A percentile compares a stretch with the other conserved stretches of the same genome.
Evolutionary conservation across 306 rosid species (phyloP).

Genomic region (Phaseolus lunatus): DNA sequence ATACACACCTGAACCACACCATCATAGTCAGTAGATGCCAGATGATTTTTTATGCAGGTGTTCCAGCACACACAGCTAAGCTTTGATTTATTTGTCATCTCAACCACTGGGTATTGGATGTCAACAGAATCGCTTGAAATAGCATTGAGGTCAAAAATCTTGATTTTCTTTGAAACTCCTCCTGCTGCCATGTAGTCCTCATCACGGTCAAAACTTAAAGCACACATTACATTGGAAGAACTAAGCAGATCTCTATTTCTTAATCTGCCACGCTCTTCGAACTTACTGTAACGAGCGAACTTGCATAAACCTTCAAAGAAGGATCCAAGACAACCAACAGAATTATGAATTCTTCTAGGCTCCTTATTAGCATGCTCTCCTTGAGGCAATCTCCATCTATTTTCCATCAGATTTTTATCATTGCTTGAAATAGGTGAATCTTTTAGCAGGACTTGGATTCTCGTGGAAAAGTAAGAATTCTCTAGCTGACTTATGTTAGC

Average conservation of each 20-base stretch:
- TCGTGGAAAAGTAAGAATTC: slow-evolving; percentile 75
- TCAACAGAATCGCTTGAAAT: slow-evolving; percentile 68
- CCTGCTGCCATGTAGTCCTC: slow-evolving; percentile 94
- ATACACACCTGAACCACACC: slow-evolving; percentile 90
- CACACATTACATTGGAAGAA: slow-evolving; percentile 82
- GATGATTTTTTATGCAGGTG: slow-evolving; percentile 79
- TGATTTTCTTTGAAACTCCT: slow-evolving; percentile 90
- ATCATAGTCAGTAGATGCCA: slow-evolving; percentile 93
- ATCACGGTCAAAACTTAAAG: slow-evolving; percentile 92
- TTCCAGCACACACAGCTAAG: slow-evolving; percentile 96
- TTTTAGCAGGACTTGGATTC: slow-evolving; percentile 61
- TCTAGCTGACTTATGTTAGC: slow-evolving; percentile 70
- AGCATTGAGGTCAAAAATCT: slow-evolving; percentile 80
- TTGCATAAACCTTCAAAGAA: slow-evolving; percentile 94
- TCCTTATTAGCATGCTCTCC: slow-evolving; percentile 53
- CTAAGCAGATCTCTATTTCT: slow-evolving; percentile 77
- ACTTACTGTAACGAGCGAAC: slow-evolving; percentile 82
- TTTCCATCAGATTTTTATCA: slow-evolving; percentile 65
- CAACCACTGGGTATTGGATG: slow-evolving; percentile 81
- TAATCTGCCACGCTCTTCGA: slow-evolving; percentile 81
- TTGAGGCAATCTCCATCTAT: slow-evolving; percentile 56
- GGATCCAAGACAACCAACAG: slow-evolving; percentile 64
- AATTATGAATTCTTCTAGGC: slow-evolving; percentile 37
- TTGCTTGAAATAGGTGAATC: slow-evolving; percentile 52
- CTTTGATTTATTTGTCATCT: slow-evolving; percentile 84